Percentiles rank a stretch among this genome's conserved stretches.
Conservation (phyloP, 495 filamentous ascomycete genomes). For the Tuber borchii region DNA sequence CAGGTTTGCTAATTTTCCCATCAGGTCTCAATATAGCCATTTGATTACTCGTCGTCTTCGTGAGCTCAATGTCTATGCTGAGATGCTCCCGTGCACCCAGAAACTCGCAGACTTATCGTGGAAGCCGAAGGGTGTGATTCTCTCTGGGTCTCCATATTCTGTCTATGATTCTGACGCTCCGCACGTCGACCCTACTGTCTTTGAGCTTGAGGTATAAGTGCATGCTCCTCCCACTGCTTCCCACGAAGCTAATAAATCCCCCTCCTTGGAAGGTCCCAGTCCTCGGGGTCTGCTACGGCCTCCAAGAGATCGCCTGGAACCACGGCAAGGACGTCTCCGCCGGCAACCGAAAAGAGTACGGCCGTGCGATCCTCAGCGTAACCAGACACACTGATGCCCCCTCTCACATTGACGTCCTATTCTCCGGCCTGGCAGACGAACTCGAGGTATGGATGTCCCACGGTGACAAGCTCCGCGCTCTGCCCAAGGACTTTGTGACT, state of each 20-base stretch:
- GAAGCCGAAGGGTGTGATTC: slow-evolving; percentile 74
- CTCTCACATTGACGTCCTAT: slow-evolving; percentile 63
- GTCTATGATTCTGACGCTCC: slow-evolving; percentile 69
- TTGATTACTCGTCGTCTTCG: slow-evolving; percentile 71
- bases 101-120: slow-evolving; percentile 71
- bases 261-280: slow-evolving; percentile 51
- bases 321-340: slow-evolving; percentile 64
- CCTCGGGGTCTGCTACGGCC: slow-evolving; percentile 72
- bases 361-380: slow-evolving; percentile 55
- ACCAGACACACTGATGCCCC: slow-evolving; percentile 48
- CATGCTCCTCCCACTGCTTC: background rate
- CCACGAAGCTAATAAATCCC: background rate
- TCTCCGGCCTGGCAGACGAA: slow-evolving; percentile 59
- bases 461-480: slow-evolving; percentile 67
- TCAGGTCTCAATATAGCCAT: slow-evolving; percentile 58
- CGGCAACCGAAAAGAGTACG: slow-evolving; percentile 67
- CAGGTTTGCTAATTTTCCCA: slow-evolving; percentile 8
- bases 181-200: slow-evolving; percentile 70
- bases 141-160: slow-evolving; percentile 69
- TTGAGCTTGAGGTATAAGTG: slow-evolving; percentile 55
- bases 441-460: slow-evolving; percentile 81
- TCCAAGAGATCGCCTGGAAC: slow-evolving; percentile 77
- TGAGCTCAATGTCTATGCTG: slow-evolving; percentile 76
- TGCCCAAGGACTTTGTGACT: slow-evolving; percentile 64
- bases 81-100: slow-evolving; percentile 89